phyloP scores from a whole-genome alignment of 805 yeast genomes.

The Starmerella asiatica region DNA sequence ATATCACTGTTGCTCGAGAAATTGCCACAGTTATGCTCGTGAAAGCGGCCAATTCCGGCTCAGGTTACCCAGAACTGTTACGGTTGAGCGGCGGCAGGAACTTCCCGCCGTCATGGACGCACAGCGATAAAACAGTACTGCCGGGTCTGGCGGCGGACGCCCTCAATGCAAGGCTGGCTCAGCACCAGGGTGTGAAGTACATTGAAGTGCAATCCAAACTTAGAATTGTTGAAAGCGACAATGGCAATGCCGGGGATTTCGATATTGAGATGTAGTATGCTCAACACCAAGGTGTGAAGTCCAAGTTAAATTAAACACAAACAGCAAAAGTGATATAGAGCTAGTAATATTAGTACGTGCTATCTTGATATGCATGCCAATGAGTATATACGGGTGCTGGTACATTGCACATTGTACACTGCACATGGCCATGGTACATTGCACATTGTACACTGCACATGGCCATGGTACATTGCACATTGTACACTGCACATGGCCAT shows the following conservation, averaged over 20 bases:
- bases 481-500: too few relatives aligned
- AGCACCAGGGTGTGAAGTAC: slow-evolving; percentile 25
- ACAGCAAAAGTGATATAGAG: too few relatives aligned
- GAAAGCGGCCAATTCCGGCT: slow-evolving; percentile 28
- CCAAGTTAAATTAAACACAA: too few relatives aligned
- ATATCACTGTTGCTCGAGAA: slow-evolving; percentile 59
- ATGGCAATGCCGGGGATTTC: slow-evolving; percentile 1
- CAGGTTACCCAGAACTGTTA: slow-evolving; percentile 41
- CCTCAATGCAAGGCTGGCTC: slow-evolving; percentile 21
- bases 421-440: too few relatives aligned
- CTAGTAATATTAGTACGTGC: too few relatives aligned
- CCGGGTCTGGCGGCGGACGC: slow-evolving; percentile 30
- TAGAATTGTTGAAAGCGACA: too few relatives aligned
- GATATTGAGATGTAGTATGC: slow-evolving; percentile 13
- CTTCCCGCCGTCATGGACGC: slow-evolving; percentile 72
- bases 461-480: too few relatives aligned
- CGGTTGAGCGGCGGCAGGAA: slow-evolving; percentile 70
- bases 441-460: too few relatives aligned
- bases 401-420: too few relatives aligned
- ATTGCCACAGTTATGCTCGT: slow-evolving; percentile 58
- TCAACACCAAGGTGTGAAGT: too few relatives aligned
- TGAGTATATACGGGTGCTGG: too few relatives aligned
- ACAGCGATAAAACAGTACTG: slow-evolving; percentile 54
- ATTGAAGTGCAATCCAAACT: slow-evolving; percentile 21
- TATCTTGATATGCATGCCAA: too few relatives aligned